A percentile compares a stretch with the other conserved stretches of the same genome.
Evolutionary conservation across 2,329 filamentous ascomycete species (phyloP).

Genomic region (Colletotrichum camelliae): DNA sequence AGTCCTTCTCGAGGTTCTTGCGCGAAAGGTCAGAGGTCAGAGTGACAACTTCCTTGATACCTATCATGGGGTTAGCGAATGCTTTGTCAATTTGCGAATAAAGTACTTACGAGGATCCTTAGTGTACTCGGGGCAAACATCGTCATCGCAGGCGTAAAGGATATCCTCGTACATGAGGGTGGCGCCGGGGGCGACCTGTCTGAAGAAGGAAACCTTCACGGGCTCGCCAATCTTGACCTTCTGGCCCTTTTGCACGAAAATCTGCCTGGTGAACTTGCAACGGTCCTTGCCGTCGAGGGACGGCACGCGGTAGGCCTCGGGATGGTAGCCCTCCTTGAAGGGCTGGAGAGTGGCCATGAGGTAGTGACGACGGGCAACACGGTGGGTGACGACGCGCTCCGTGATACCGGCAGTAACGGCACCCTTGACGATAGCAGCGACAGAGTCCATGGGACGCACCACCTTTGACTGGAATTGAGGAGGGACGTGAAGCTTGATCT

Average conservation of each 20-base stretch:
- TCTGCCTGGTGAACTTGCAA: constrained; percentile 98
- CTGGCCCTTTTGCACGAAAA: constrained; percentile 98
- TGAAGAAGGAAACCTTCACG: constrained; percentile 98
- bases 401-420: constrained; percentile 98
- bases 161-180: constrained; percentile 99
- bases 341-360: constrained; percentile 98
- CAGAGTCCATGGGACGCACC: constrained; percentile 97
- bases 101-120: constrained; percentile 90
- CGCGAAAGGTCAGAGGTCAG: constrained; percentile 95
- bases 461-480: constrained; percentile 99
- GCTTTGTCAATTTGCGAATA: background rate
- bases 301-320: constrained; percentile 96
- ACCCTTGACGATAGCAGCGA: constrained; percentile 97
- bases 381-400: constrained; percentile 94
- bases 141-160: constrained; percentile 95
- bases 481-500: constrained; percentile 98
- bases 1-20: constrained; percentile 99
- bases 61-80: constrained; percentile 52
- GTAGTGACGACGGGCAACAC: constrained; percentile 96
- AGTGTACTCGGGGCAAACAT: constrained; percentile 97
- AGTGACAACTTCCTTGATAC: constrained; percentile 98
- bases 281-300: constrained; percentile 96
- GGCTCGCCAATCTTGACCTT: constrained; percentile 99
- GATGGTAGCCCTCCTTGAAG: constrained; percentile 98
- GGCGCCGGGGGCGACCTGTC: constrained; percentile 94